Percentiles rank a stretch among this genome's conserved stretches.
These are phyloP conservation scores for Chenopodium suecicum DNA, from an alignment of 148 eudicot species.

Conservation along the genomic window DNA sequence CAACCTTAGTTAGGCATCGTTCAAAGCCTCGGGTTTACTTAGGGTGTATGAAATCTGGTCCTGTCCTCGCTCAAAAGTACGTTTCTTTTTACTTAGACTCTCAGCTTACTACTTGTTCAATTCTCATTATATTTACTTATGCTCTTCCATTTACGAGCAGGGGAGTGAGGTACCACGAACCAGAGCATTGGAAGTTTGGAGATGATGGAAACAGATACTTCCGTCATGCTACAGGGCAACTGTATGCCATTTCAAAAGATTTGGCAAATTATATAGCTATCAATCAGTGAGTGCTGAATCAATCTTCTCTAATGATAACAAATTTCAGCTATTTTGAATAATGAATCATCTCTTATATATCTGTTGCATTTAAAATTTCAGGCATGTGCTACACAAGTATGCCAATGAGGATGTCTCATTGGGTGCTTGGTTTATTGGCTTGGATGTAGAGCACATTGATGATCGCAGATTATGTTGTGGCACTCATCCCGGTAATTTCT, in stretches of 20 bases:
- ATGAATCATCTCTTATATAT: slow-evolving; percentile 8
- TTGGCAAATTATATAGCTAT: slow-evolving; percentile 61
- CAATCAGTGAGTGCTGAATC: slow-evolving; percentile 51
- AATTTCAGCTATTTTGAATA: not conserved
- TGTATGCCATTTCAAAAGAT: slow-evolving; percentile 78
- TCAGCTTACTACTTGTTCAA: slow-evolving; percentile 10
- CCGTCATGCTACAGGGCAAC: slow-evolving; percentile 85
- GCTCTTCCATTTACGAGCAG: slow-evolving; percentile 26
- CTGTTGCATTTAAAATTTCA: slow-evolving; percentile 21
- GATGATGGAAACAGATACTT: slow-evolving; percentile 74
- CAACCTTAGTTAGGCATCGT: slow-evolving; percentile 60
- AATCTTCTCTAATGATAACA: slow-evolving; percentile 1
- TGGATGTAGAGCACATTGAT: slow-evolving; percentile 84
- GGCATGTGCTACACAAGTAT: slow-evolving; percentile 79
- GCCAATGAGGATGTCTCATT: slow-evolving; percentile 86
- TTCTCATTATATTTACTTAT: not conserved
- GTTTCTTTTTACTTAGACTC: slow-evolving; percentile 9
- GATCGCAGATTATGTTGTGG: slow-evolving; percentile 90
- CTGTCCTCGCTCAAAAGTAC: slow-evolving; percentile 88
- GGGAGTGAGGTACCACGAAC: slow-evolving; percentile 84
- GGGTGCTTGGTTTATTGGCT: slow-evolving; percentile 88
- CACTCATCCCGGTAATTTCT: slow-evolving; percentile 68
- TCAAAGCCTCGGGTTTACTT: slow-evolving; percentile 69
- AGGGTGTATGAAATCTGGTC: slow-evolving; percentile 95
- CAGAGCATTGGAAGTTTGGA: slow-evolving; percentile 90